phyloP scores from a whole-genome alignment of 73 alveolate species.

The Blepharisma japonicum region DNA sequence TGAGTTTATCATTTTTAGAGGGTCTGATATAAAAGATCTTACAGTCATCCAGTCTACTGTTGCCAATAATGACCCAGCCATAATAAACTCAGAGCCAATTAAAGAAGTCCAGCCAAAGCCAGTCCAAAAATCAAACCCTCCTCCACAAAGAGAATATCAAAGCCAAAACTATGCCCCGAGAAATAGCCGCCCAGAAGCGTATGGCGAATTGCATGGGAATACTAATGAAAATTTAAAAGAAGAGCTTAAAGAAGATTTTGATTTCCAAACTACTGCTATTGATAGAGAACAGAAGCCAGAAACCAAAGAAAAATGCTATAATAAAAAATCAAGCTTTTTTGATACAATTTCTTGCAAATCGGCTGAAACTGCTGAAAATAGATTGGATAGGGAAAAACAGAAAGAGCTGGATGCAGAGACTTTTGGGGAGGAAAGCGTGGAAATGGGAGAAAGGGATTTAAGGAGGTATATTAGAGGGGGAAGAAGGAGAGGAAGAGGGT shows the following conservation, averaged over 20 bases:
- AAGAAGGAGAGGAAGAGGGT: slow-evolving; percentile 8
- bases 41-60: slow-evolving; percentile 21
- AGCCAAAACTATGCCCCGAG: not conserved
- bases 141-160: not conserved
- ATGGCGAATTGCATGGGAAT: slow-evolving; percentile 3
- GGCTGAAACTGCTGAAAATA: not conserved
- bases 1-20: slow-evolving; percentile 9
- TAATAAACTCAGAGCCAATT: not conserved
- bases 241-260: slow-evolving; percentile 15
- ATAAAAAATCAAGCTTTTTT: not conserved
- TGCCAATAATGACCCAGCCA: not conserved
- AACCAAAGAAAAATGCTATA: not conserved
- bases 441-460: slow-evolving; percentile 1
- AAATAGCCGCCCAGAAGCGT: not conserved
- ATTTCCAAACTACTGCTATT: slow-evolving; percentile 1
- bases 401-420: slow-evolving; percentile 10
- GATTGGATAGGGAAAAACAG: slow-evolving; percentile 11
- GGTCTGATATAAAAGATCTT: slow-evolving; percentile 18
- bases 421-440: not conserved
- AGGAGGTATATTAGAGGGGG: not conserved
- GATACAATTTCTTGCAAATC: not conserved
- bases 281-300: not conserved
- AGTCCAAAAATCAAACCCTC: not conserved
- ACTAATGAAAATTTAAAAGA: not conserved
- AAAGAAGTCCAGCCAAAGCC: slow-evolving; percentile 15